Evolutionary conservation across 106 monocot species (phyloP), one percentile per base, ranked within the genome.

Genomic region (Chionographis japonica): DNA sequence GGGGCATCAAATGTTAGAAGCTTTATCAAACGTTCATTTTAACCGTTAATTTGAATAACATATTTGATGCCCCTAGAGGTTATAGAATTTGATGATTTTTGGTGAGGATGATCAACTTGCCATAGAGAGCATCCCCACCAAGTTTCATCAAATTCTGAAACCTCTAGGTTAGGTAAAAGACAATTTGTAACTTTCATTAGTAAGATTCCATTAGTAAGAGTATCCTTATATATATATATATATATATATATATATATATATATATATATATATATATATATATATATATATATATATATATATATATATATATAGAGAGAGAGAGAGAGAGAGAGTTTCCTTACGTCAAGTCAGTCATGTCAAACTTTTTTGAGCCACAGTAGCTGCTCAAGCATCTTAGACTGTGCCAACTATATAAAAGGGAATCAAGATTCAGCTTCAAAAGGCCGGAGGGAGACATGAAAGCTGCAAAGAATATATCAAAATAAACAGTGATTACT

Each of bases 311-410:
- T 16, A 16, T 12, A n/a, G n/a, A n/a, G n/a, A n/a, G n/a, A n/a
- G n/a, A n/a, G n/a, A n/a, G n/a, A n/a, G n/a, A n/a, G 14, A 38
- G 38, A 53, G 37, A 15, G 37, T 66, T 38, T 63, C 71, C 93
- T 93, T 86, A 93, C 93, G 93, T 93, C 63, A 93, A 73, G 67
- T 93, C 93, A 59, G 93, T 93, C 70, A 93, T 84, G 60, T 89
- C 81, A 59, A 89, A 67, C 72, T 77, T 80, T 14, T 35, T 56
- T 41, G 72, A 56, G 66, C 59, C 67, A 57, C 69, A 68, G 67
- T 61, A 70, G 69, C 73, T 74, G 70, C 67, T 81, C 50, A 77
- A 52, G 54, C 35, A 74, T 62, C 74, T 76, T 61, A 72, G 77
- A 56, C 66, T 56, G 59, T 42, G 58, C 68, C 77, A 69, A 56